Conservation (phyloP, 2,329 filamentous ascomycete genomes). For the Epichloe sp. region DNA sequence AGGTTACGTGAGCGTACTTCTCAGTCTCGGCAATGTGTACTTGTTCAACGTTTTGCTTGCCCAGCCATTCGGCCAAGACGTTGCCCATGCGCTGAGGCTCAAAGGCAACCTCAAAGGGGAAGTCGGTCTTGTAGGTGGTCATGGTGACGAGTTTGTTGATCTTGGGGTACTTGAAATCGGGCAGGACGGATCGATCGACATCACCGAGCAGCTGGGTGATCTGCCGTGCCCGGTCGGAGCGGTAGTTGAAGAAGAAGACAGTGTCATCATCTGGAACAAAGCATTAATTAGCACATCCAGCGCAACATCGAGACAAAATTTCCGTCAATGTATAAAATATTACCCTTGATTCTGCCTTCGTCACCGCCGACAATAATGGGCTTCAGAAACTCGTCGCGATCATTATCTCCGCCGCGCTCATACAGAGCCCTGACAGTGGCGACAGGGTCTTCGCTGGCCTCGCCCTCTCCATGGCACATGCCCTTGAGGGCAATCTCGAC, state of each 20-base stretch:
- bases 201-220: conserved; percentile 89
- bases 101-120: conserved; percentile 84
- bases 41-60: conserved; percentile 79
- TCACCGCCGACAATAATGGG: conserved; percentile 89
- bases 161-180: conserved; percentile 90
- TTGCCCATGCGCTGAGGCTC: conserved; percentile 93
- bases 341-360: conserved; percentile 74
- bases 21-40: conserved; percentile 97
- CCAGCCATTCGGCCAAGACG: conserved; percentile 93
- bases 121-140: conserved; percentile 96
- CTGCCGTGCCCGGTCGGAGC: conserved; percentile 92
- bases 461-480: conserved; percentile 73
- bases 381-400: conserved; percentile 96
- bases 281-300: conserved; percentile 3
- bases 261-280: conserved; percentile 61
- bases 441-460: conserved; percentile 72
- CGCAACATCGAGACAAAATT: too few relatives aligned
- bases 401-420: conserved; percentile 49
- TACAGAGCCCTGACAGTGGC: conserved; percentile 81
- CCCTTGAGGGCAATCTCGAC: conserved; percentile 84
- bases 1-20: conserved; percentile 98
- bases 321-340: conserved; percentile 9
- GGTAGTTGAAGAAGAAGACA: conserved; percentile 99
- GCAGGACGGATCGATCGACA: conserved; percentile 78
- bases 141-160: conserved; percentile 79